phyloP scores from a whole-genome alignment of 1,284 basidiomycete species.

The Blastosporella zonata region DNA sequence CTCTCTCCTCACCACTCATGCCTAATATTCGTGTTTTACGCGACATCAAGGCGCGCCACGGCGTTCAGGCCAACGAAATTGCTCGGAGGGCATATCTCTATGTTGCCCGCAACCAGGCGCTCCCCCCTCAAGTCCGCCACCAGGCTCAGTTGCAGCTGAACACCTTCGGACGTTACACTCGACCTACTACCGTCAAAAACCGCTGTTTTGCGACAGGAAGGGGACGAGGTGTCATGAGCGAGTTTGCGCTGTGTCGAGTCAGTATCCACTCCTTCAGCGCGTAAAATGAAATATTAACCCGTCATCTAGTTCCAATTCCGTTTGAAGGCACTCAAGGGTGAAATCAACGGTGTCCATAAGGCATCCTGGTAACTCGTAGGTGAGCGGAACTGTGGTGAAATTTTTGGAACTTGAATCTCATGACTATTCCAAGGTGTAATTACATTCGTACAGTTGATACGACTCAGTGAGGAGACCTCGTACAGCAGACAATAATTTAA shows the following conservation, averaged over 20 bases:
- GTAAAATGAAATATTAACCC: slow-evolving; percentile 2
- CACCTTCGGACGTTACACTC: slow-evolving; percentile 79
- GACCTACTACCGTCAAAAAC: slow-evolving; percentile 85
- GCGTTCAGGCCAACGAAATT: slow-evolving; percentile 74
- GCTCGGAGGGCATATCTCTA: slow-evolving; percentile 85
- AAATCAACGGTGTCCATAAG: slow-evolving; percentile 85
- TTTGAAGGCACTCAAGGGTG: slow-evolving; percentile 72
- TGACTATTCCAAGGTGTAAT: neutral
- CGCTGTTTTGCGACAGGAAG: slow-evolving; percentile 82
- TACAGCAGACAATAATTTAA: slow-evolving; percentile 1
- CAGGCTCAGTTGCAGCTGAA: slow-evolving; percentile 96
- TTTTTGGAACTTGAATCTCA: neutral
- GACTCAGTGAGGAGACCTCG: neutral
- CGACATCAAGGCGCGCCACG: slow-evolving; percentile 73
- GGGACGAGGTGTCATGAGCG: slow-evolving; percentile 83
- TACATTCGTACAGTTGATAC: slow-evolving; percentile 5
- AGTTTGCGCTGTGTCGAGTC: slow-evolving; percentile 88
- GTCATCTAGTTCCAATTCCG: slow-evolving; percentile 81
- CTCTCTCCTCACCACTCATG: slow-evolving; percentile 24
- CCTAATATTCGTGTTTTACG: slow-evolving; percentile 64
- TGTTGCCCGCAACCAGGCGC: slow-evolving; percentile 84
- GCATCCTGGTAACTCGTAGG: slow-evolving; percentile 72
- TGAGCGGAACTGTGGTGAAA: slow-evolving; percentile 1
- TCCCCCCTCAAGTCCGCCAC: slow-evolving; percentile 85
- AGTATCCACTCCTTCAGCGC: slow-evolving; percentile 28